Conservation (phyloP, 2,329 filamentous ascomycete species). For the Claviceps capensis region DNA sequence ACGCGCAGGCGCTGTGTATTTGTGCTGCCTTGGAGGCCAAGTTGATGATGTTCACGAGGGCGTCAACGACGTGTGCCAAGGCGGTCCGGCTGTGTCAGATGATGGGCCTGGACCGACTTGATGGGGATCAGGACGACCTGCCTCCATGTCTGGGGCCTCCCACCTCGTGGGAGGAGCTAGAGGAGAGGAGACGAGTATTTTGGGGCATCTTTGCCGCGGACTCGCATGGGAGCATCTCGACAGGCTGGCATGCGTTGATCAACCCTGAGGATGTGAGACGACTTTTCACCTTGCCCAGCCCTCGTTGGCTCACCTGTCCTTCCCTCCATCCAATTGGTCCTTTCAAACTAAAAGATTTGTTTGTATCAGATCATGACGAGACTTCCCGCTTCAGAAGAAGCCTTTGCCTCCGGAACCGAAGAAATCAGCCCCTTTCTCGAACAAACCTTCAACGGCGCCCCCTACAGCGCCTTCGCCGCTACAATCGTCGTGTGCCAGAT, state of each 20-base stretch:
- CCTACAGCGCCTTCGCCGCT: slow-evolving; percentile 58
- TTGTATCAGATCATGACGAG: slow-evolving; percentile 50
- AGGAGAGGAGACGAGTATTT: slow-evolving; percentile 69
- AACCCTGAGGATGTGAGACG: slow-evolving; percentile 50
- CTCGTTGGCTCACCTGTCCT: background rate
- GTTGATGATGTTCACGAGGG: slow-evolving; percentile 70
- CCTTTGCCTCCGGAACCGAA: slow-evolving; percentile 53
- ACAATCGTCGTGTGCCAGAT: slow-evolving; percentile 62
- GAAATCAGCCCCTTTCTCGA: slow-evolving; percentile 50
- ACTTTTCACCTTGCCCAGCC: background rate
- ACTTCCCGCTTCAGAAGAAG: slow-evolving; percentile 66
- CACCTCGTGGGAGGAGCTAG: slow-evolving; percentile 63
- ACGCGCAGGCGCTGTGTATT: slow-evolving; percentile 70
- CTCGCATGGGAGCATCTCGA: slow-evolving; percentile 74
- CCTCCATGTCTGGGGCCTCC: slow-evolving; percentile 63
- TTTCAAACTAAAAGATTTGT: background rate
- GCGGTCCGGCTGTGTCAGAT: slow-evolving; percentile 61
- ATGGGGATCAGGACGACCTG: slow-evolving; percentile 49
- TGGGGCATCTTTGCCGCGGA: slow-evolving; percentile 78
- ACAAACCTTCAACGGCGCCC: slow-evolving; percentile 46
- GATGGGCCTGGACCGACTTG: slow-evolving; percentile 71
- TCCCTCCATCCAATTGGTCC: background rate
- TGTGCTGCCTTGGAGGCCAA: slow-evolving; percentile 71
- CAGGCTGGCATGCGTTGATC: slow-evolving; percentile 77
- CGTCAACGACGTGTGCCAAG: slow-evolving; percentile 68